Percentiles rank a stretch among this genome's conserved stretches.
These are phyloP conservation scores for Leucosporidium creatinivorum DNA, from an alignment of 768 basidiomycete genomes.

Conservation along the genomic window DNA sequence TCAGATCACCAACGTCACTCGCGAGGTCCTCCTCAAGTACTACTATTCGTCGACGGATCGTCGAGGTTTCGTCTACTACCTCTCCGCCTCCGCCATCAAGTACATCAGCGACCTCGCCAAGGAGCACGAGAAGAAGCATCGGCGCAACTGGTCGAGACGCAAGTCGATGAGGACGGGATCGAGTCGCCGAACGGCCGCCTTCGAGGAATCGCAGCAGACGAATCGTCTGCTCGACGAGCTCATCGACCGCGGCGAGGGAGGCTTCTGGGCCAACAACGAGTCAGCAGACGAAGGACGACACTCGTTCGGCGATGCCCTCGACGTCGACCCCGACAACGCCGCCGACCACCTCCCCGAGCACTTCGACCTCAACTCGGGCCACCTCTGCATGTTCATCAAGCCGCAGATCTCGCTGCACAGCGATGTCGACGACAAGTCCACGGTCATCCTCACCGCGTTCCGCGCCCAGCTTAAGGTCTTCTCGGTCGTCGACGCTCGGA, in stretches of 20 bases:
- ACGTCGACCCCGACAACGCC: constrained; percentile 29
- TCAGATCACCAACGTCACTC: constrained; percentile 46
- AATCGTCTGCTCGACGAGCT: constrained; percentile 29
- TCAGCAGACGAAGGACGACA: constrained; percentile 2
- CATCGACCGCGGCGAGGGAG: constrained; percentile 6
- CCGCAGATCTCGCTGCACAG: constrained; percentile 78
- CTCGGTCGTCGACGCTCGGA: constrained; percentile 68
- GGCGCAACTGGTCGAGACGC: constrained; percentile 1
- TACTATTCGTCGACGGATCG: constrained; percentile 72
- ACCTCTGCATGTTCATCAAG: constrained; percentile 79
- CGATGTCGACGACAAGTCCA: constrained; percentile 49
- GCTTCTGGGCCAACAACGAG: constrained; percentile 8
- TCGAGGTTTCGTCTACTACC: constrained; percentile 49
- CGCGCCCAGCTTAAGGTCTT: constrained; percentile 72
- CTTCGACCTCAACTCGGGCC: constrained; percentile 50
- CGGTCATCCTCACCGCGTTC: constrained; percentile 67
- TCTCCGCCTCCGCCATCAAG: constrained; percentile 80
- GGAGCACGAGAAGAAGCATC: constrained; percentile 19
- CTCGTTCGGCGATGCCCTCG: constrained; percentile 22
- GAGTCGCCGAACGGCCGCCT: not conserved
- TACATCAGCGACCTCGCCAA: constrained; percentile 79
- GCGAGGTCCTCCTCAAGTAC: constrained; percentile 75
- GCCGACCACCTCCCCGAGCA: constrained; percentile 37
- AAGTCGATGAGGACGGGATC: constrained; percentile 9
- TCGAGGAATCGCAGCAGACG: constrained; percentile 18